These are phyloP conservation scores for Lactarius sp. DNA, from an alignment of 768 basidiomycete genomes.

Conservation along the genomic window DNA sequence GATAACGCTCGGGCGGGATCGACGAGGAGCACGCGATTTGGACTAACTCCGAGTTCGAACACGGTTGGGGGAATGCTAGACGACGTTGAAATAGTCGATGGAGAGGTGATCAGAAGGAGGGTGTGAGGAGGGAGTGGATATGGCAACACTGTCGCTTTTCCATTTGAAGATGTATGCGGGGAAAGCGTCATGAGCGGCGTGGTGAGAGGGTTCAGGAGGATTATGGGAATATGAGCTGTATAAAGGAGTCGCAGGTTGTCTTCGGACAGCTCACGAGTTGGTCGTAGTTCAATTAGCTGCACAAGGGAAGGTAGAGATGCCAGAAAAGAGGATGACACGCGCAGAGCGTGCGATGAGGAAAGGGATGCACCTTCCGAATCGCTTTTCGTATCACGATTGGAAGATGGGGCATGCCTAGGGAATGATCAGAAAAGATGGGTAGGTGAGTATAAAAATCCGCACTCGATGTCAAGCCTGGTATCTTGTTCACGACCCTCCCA, in stretches of 20 bases:
- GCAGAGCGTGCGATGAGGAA: not conserved
- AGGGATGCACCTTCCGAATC: not conserved
- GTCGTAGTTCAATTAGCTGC: conserved; percentile 29
- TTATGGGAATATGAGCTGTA: conserved; percentile 55
- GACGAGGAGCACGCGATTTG: conserved; percentile 39
- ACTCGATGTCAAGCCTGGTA: conserved; percentile 23
- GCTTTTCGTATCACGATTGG: not conserved
- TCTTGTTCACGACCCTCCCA: conserved; percentile 37
- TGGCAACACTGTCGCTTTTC: conserved; percentile 23
- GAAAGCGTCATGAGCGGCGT: conserved; percentile 38
- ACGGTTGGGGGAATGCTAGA: conserved; percentile 31
- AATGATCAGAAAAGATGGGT: not conserved
- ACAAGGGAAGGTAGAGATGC: conserved; percentile 21
- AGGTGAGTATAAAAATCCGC: not conserved
- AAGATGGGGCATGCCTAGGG: not conserved
- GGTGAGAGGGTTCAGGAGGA: conserved; percentile 58
- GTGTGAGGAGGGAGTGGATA: conserved; percentile 30
- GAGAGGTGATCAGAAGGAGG: conserved; percentile 30
- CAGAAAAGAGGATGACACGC: conserved; percentile 19
- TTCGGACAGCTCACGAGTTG: conserved; percentile 10
- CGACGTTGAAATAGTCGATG: conserved; percentile 23
- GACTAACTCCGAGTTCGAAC: conserved; percentile 9
- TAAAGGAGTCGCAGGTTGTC: conserved; percentile 26
- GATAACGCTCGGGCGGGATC: conserved; percentile 57
- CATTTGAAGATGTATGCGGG: conserved; percentile 28